Base-by-base conservation (phyloP, 2,329 filamentous ascomycete genomes). In the Pseudomassariella vexata region DNA sequence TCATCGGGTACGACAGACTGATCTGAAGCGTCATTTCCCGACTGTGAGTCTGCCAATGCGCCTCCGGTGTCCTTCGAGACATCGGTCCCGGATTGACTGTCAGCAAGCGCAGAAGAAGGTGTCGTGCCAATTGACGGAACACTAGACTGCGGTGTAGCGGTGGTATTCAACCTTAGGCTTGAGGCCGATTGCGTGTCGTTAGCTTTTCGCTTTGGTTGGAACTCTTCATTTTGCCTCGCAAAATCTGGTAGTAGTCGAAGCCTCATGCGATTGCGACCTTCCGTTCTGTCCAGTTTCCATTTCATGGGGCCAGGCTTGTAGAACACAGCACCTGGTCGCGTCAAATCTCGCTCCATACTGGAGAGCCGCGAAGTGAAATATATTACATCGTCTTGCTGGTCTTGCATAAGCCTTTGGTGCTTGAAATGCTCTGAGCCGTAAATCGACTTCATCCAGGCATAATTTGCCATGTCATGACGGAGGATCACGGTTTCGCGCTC, bases 231-330 rank as follows among this genome's bases (percentile, higher is more conserved):
- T 16, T 78, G 71, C 1, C 71, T 67, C 0, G 75, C 73, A 35
- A 76, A 76, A 52, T 95, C 89, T 1, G 89, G 85, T 2, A 95
- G 70, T 30, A 95, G 75, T 18, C 92, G 79, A 47, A 95, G 70
- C 11, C 94, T 79, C 87, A 96, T 96, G 12, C 94, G 81, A 55
- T 95, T 95, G 9, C 89, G 81, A 9, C 92, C 90, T 62, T 98
- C 92, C 0, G 92, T 96, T 48, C 94, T 82, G 52, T 98, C 92
- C 10, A 98, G 73, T 48, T 90, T 88, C 90, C 90, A 98, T 55
- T 84, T 94, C 1, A 68, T 66, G 2, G 73, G 56, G 3, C 68
- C 65, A 0, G 72, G 65, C 22, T 82, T 75, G 31, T 82, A 79
- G 38, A 95, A 83, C 1, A 96, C 70, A 2, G 85, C 89, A 17